These are phyloP conservation scores for Lachnellula arida DNA, from an alignment of 2,329 filamentous ascomycete genomes.

Conservation along the genomic window DNA sequence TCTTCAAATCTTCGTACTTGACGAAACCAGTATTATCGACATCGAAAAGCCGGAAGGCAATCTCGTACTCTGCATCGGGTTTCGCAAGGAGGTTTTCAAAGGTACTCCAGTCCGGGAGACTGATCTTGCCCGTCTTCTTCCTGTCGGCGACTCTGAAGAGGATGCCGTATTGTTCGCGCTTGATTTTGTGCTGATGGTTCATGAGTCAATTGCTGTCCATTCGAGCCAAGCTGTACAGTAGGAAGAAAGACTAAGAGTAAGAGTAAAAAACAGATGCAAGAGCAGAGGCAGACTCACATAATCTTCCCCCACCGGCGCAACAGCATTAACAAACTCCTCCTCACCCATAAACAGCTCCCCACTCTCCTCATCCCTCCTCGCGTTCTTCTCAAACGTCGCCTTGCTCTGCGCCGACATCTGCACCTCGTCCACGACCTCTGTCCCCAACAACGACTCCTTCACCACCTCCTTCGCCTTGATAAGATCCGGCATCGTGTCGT, in stretches of 20 bases:
- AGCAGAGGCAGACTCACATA: constrained; percentile 63
- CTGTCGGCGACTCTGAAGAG: constrained; percentile 90
- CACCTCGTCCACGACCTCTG: constrained; percentile 40
- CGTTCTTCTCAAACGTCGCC: constrained; percentile 70
- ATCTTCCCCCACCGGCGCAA: constrained; percentile 82
- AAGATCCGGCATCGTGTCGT: constrained; percentile 27
- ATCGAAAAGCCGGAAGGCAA: constrained; percentile 95
- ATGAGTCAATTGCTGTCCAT: constrained; percentile 27
- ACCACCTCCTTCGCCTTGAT: constrained; percentile 51
- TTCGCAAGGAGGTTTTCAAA: constrained; percentile 94
- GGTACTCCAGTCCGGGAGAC: constrained; percentile 79
- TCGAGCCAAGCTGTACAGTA: background rate
- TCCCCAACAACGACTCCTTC: constrained; percentile 74
- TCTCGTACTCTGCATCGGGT: constrained; percentile 97
- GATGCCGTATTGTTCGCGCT: constrained; percentile 89
- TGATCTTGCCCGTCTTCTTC: constrained; percentile 66
- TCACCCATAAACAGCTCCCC: constrained; percentile 77
- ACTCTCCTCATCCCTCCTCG: constrained; percentile 66
- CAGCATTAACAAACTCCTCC: constrained; percentile 84
- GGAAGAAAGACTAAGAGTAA: background rate
- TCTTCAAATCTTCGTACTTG: constrained; percentile 84
- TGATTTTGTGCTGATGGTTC: constrained; percentile 81
- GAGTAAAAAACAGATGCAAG: background rate
- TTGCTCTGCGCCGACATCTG: constrained; percentile 71
- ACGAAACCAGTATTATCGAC: constrained; percentile 77